phyloP scores from a whole-genome alignment of 139 green algal species.

The Chara braunii region DNA sequence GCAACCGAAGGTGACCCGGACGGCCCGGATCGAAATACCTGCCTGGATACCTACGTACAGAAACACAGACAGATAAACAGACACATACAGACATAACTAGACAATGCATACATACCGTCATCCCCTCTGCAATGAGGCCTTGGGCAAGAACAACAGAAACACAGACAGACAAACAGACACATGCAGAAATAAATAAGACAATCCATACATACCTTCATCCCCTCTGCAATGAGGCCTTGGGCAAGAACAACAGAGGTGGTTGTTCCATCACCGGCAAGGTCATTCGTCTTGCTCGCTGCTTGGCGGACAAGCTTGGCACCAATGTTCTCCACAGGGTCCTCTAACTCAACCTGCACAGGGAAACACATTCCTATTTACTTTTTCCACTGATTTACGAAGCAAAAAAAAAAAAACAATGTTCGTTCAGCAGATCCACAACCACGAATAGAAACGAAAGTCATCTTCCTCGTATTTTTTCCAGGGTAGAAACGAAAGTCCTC shows the following conservation, averaged over 20 bases:
- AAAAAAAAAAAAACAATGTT: no score
- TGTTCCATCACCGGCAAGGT: slow-evolving; percentile 94
- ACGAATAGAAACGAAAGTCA: no score
- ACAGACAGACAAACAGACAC: no score
- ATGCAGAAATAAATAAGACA: slow-evolving; percentile 28
- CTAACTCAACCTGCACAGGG: slow-evolving; percentile 70
- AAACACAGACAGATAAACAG: no score
- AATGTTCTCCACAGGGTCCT: slow-evolving; percentile 98
- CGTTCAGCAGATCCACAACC: no score
- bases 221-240: slow-evolving; percentile 91
- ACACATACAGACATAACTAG: no score
- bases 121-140: slow-evolving; percentile 88
- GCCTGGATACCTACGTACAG: no score
- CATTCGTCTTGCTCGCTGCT: slow-evolving; percentile 89
- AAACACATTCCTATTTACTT: slow-evolving; percentile 55
- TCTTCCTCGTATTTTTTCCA: no score
- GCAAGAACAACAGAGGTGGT: slow-evolving; percentile 96
- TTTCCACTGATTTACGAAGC: no score
- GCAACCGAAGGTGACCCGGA: no score
- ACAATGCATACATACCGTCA: slow-evolving; percentile 52
- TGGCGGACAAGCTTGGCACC: slow-evolving; percentile 94
- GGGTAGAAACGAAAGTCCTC: no score
- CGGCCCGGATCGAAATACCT: no score
- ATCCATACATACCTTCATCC: slow-evolving; percentile 48
- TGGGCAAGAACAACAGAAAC: slow-evolving; percentile 91